Percentiles rank a stretch among this genome's conserved stretches.
Evolutionary conservation across 176 grass and related monocot species (phyloP).

Genomic region (Elymus sibiricus): DNA sequence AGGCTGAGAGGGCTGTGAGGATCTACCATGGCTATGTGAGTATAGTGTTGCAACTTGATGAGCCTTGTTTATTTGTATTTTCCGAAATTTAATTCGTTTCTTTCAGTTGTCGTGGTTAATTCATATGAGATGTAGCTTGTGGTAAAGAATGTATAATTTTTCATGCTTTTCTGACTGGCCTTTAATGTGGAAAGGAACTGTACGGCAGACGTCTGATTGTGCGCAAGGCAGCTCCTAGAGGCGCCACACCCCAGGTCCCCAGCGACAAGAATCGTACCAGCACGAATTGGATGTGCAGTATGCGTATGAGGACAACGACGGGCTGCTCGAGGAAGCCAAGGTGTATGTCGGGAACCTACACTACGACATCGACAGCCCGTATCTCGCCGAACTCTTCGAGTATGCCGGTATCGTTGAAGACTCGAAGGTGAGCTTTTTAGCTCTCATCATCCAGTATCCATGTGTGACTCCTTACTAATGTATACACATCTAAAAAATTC

Average conservation of each 20-base stretch:
- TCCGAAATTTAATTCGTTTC: neutral
- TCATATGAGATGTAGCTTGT: neutral
- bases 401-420: no score
- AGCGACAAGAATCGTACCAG: neutral
- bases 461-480: no score
- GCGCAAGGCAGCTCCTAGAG: neutral
- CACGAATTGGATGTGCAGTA: no score
- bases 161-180: neutral
- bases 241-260: neutral
- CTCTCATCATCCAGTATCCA: no score
- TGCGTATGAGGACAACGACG: accelerated
- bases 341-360: no score
- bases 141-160: neutral
- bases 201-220: slow-evolving; percentile 64
- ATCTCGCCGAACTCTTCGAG: no score
- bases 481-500: no score
- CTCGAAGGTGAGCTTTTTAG: no score
- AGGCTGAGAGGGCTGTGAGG: neutral
- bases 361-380: no score
- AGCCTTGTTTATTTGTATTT: neutral
- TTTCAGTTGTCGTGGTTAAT: neutral
- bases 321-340: no score
- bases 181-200: slow-evolving; percentile 48
- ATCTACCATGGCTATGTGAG: slow-evolving; percentile 5
- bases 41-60: neutral